Conservation (phyloP, 495 filamentous ascomycete genomes). For the Podospora conica region DNA sequence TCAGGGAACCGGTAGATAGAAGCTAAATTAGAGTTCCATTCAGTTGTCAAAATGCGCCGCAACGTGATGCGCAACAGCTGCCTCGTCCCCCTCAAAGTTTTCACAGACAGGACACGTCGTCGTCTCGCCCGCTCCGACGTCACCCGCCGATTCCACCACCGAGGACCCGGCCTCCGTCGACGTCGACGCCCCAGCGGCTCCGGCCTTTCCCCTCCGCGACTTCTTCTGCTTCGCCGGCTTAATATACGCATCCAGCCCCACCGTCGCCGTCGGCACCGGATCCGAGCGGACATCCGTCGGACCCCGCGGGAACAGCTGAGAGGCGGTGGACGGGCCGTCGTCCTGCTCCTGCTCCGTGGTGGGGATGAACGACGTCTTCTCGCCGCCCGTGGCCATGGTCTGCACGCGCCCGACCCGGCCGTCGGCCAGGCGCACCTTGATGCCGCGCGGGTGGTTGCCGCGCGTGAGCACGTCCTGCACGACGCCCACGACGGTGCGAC, state of each 20-base stretch:
- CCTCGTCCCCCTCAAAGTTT: constrained; percentile 53
- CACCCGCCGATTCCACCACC: background rate
- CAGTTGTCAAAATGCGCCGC: constrained; percentile 44
- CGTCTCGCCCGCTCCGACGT: constrained; percentile 7
- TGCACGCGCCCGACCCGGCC: constrained; percentile 67
- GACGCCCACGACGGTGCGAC: constrained; percentile 55
- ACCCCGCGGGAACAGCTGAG: constrained; percentile 5
- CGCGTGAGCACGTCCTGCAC: constrained; percentile 59
- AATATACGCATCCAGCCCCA: constrained; percentile 42
- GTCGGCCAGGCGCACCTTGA: constrained; percentile 65
- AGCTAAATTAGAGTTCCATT: background rate
- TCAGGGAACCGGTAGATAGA: background rate
- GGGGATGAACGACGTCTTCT: background rate
- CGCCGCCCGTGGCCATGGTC: constrained; percentile 34
- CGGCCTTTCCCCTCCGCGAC: constrained; percentile 19
- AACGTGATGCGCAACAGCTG: constrained; percentile 54
- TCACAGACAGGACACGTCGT: constrained; percentile 54
- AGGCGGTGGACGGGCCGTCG: no score
- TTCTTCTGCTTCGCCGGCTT: constrained; percentile 36
- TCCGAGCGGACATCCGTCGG: constrained; percentile 5
- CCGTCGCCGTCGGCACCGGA: constrained; percentile 15
- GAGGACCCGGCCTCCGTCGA: background rate
- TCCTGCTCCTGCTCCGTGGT: background rate
- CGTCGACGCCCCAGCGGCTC: constrained; percentile 14
- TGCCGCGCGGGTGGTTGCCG: constrained; percentile 66